These are phyloP conservation scores for Coniochaeta sp. DNA, from an alignment of 2,329 filamentous ascomycete species.

Conservation along the genomic window DNA sequence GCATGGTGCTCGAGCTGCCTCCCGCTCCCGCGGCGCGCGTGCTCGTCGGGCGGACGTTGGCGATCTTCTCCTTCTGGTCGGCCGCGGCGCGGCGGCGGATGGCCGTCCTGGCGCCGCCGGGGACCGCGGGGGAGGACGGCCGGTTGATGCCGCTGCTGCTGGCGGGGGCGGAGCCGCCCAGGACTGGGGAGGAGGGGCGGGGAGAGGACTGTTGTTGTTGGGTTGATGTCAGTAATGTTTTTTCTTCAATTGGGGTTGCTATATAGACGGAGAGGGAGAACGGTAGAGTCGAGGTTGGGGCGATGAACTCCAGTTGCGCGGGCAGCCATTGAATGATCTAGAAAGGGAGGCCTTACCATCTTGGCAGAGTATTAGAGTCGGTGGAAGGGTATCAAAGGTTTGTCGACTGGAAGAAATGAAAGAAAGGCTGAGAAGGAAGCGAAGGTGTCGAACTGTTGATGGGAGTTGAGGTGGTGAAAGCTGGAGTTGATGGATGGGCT, in stretches of 20 bases:
- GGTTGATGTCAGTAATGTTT: neutral
- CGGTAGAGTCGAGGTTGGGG: neutral
- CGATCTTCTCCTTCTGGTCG: slow-evolving; percentile 94
- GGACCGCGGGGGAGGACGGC: slow-evolving; percentile 78
- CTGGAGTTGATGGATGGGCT: slow-evolving; percentile 29
- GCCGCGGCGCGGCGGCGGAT: slow-evolving; percentile 93
- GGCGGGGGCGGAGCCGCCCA: slow-evolving; percentile 43
- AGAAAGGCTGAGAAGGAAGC: slow-evolving; percentile 11
- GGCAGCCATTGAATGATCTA: neutral
- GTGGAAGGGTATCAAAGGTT: neutral
- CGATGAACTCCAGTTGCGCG: neutral
- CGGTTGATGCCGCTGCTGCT: slow-evolving; percentile 67
- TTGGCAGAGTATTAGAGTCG: neutral
- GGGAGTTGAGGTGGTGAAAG: slow-evolving; percentile 9
- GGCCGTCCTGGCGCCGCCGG: slow-evolving; percentile 89
- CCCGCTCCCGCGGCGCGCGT: slow-evolving; percentile 91
- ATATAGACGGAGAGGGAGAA: neutral
- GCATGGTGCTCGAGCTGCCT: slow-evolving; percentile 95
- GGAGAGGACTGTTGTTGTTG: slow-evolving; percentile 45
- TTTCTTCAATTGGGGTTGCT: too few relatives aligned
- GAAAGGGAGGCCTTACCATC: slow-evolving; percentile 1
- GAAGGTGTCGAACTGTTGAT: slow-evolving; percentile 11
- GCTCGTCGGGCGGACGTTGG: slow-evolving; percentile 86
- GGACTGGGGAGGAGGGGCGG: slow-evolving; percentile 51
- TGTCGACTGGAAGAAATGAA: slow-evolving; percentile 10